Percentiles rank a stretch among this genome's conserved stretches.
phyloP scores from a whole-genome alignment of 2,329 filamentous ascomycete species.

The Thielaviopsis ethacetica region DNA sequence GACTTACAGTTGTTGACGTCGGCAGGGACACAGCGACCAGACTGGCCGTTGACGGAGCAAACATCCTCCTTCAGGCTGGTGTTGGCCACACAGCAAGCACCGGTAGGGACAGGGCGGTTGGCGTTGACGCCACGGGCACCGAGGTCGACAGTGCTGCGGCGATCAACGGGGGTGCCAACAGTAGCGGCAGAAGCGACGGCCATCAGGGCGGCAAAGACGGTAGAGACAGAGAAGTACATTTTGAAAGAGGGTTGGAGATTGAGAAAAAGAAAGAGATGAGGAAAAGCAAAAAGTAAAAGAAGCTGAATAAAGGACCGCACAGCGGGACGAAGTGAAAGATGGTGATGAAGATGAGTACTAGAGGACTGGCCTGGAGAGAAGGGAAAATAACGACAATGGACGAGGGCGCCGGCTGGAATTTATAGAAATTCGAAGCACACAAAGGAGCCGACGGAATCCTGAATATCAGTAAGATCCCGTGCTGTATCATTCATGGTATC shows the following conservation, averaged over 20 bases:
- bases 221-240: constrained; percentile 18
- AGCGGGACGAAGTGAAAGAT: constrained; percentile 10
- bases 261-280: neutral
- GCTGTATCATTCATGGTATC: too few relatives aligned
- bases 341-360: neutral
- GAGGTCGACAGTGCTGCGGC: constrained; percentile 16
- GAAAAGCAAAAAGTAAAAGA: constrained; percentile 3
- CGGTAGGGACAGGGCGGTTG: constrained; percentile 20
- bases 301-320: constrained; percentile 9
- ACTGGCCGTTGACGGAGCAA: constrained; percentile 20
- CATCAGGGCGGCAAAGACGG: constrained; percentile 16
- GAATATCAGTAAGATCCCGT: too few relatives aligned
- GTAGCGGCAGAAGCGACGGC: constrained; percentile 14
- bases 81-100: constrained; percentile 21
- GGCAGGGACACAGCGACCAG: constrained; percentile 20
- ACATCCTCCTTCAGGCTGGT: constrained; percentile 22
- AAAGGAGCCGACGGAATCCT: too few relatives aligned
- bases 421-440: neutral
- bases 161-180: constrained; percentile 13
- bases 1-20: constrained; percentile 21
- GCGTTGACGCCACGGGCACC: constrained; percentile 16
- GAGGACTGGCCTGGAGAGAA: constrained; percentile 10
- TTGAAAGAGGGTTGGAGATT: constrained; percentile 10
- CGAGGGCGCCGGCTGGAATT: neutral
- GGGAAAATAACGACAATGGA: neutral